Conservation (phyloP, 176 grass and related monocot species). For the barley (Hordeum vulgare) region MorexV3_pseudomolecules_assembly NC_058522.1:395736241-395736740, state of each 20-base stretch:
- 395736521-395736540: neutral
- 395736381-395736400: neutral
- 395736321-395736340: neutral
- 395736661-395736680: conserved; percentile 85
- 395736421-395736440: neutral
- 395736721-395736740: conserved; percentile 67
- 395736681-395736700: conserved; percentile 73
- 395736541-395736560: conserved; percentile 1
- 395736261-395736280: conserved; percentile 17
- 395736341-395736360: neutral
- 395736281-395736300: neutral
- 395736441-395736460: neutral
- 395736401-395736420: neutral
- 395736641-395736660: conserved; percentile 66
- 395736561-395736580: conserved; percentile 39
- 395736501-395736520: neutral
- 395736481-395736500: neutral
- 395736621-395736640: conserved; percentile 65
- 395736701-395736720: conserved; percentile 71
- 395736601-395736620: conserved; percentile 63
- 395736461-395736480: neutral
- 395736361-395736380: neutral
- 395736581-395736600: conserved; percentile 64
- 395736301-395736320: neutral
- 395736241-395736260: conserved; percentile 80